phyloP scores from a whole-genome alignment of 805 yeast species.

The Spathaspora arborariae region DNA sequence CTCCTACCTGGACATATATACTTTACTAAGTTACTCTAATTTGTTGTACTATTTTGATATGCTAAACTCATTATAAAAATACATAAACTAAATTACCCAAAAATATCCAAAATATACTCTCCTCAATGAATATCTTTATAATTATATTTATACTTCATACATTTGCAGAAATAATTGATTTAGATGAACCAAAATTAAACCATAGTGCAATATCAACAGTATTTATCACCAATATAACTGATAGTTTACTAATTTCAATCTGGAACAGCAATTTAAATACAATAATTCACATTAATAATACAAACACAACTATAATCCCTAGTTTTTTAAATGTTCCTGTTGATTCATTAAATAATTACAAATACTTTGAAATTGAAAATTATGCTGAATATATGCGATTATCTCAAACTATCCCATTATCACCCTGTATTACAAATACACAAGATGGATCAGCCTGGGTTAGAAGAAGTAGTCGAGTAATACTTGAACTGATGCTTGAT shows the following conservation, averaged over 20 bases:
- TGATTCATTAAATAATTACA: neutral
- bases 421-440: conserved; percentile 2
- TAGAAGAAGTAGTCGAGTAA: neutral
- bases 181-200: conserved; percentile 2
- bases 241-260: neutral
- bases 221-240: neutral
- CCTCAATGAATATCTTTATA: neutral
- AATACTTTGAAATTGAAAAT: conserved; percentile 3
- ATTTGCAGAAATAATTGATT: neutral
- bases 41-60: neutral
- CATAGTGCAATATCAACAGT: neutral
- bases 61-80: neutral
- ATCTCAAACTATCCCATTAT: neutral
- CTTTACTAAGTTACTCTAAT: too few species aligned
- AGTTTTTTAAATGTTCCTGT: neutral
- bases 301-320: conserved; percentile 6
- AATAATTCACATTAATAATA: conserved; percentile 1
- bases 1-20: too few species aligned
- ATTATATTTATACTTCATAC: neutral
- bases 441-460: neutral
- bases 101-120: too few species aligned
- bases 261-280: conserved; percentile 1
- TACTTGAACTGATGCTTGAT: neutral
- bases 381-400: neutral
- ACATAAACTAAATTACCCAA: neutral